phyloP scores from a whole-genome alignment of 345 rosid species.

The Isatis tinctoria region DNA sequence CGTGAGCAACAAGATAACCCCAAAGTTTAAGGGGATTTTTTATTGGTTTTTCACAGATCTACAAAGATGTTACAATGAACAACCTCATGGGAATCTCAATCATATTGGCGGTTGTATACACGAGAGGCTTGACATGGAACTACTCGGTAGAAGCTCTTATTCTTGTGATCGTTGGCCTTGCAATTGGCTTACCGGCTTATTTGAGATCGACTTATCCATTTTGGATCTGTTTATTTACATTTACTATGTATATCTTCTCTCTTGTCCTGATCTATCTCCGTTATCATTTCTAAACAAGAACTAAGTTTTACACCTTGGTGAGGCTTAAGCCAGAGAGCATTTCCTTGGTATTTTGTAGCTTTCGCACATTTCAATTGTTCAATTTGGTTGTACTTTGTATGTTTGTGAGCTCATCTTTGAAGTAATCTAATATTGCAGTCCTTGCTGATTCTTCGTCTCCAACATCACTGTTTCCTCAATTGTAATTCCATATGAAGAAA shows the following conservation, averaged over 20 bases:
- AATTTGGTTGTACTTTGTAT: neutral
- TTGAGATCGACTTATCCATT: slow-evolving; percentile 29
- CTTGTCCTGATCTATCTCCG: slow-evolving; percentile 27
- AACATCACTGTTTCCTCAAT: neutral
- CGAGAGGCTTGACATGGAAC: slow-evolving; percentile 23
- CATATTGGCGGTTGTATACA: slow-evolving; percentile 23
- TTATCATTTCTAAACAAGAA: neutral
- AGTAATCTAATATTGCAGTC: neutral
- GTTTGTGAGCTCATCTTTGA: neutral
- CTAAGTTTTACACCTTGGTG: neutral
- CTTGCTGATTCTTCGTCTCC: neutral
- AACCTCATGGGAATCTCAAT: slow-evolving; percentile 28
- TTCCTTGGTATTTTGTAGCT: neutral
- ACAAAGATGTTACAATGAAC: slow-evolving; percentile 23
- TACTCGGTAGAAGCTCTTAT: slow-evolving; percentile 23
- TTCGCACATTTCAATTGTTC: neutral
- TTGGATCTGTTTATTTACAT: slow-evolving; percentile 26
- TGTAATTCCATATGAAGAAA: neutral
- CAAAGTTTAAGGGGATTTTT: neutral
- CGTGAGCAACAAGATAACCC: neutral
- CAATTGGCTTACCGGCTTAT: slow-evolving; percentile 28
- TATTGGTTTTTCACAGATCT: slow-evolving; percentile 18
- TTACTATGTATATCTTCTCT: slow-evolving; percentile 23
- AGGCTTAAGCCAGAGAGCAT: too few relatives aligned
- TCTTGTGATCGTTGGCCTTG: slow-evolving; percentile 14